Base-by-base conservation (phyloP, 345 rosid genomes). In the Camelina neglecta region DNA sequence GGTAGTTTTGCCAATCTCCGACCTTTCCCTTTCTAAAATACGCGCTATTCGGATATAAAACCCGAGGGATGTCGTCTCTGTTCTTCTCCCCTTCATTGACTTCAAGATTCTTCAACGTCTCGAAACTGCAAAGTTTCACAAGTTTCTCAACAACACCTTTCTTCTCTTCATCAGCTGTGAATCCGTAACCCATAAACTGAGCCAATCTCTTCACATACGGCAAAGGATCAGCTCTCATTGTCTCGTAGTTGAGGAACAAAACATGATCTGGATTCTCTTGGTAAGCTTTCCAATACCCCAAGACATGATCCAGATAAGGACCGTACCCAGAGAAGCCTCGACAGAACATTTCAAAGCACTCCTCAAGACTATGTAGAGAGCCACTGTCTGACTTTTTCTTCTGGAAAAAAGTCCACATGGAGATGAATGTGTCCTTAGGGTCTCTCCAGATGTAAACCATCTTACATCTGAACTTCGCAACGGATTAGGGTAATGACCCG, bases 1-100 rank as follows among this genome's bases (percentile, higher is more conserved):
- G 11, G 56, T 73, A 82, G 49, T 60, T 72, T 12, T 62, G 12
- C 74, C 79, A 83, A 48, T 75, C 84, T 57, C 86, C 84, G 4
- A 77, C 82, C n/a, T 53, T 48, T 2, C 81, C 84, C 65, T 78
- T 72, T 58, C 79, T 71, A 3, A 74, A 78, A 39, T 24, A 78
- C 0, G 58, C 65, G 4, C 57, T 69, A 23, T 80, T 76, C 10
- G 33, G 1, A 6, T 5, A 12, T 9, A 9, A 2, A 13, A 15
- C 5, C n/a, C 2, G 2, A 23, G 50, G 13, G 0, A 21, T 1
- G 5, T 48, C 21, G 8, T 48, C 18, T 4, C 65, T 44, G 0
- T 4, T 54, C 0, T 31, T 26, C 0, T 82, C 80, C 0, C 8
- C 65, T 50, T 60, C 69, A 11, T 71, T 83, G 15, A 69, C 81